Percentiles rank a stretch among this genome's conserved stretches.
phyloP scores from a whole-genome alignment of 148 eudicot species.

The Cornus florida region DNA sequence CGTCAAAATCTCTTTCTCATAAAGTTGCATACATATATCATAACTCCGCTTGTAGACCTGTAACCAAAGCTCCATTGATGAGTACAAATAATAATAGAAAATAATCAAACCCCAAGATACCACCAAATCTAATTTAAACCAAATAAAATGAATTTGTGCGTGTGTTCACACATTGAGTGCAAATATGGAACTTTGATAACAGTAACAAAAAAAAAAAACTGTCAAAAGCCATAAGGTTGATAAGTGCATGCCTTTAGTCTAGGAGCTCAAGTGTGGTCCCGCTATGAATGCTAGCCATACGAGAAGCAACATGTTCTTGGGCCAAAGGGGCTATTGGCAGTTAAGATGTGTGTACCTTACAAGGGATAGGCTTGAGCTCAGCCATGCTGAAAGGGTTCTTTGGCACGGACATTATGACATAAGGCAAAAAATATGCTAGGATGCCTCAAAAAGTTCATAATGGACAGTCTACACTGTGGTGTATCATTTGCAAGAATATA shows the following conservation, averaged over 20 bases:
- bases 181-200: neutral
- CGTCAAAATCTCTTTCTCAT: conserved; percentile 84
- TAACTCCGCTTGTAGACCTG: conserved; percentile 93
- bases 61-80: neutral
- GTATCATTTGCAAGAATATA: too few relatives aligned
- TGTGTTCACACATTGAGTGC: neutral
- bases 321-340: too few relatives aligned
- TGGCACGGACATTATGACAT: too few relatives aligned
- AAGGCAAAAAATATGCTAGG: too few relatives aligned
- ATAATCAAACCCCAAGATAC: neutral
- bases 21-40: conserved; percentile 83
- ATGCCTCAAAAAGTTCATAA: too few relatives aligned
- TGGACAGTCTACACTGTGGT: too few relatives aligned
- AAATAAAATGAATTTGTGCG: neutral
- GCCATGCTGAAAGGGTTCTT: too few relatives aligned
- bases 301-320: too few relatives aligned
- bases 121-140: neutral
- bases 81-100: neutral
- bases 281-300: too few relatives aligned
- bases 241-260: neutral
- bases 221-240: neutral
- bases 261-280: neutral
- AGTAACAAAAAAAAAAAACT: neutral
- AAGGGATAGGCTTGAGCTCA: too few relatives aligned
- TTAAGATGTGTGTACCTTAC: too few relatives aligned